These are phyloP conservation scores for Pezicula carpinea DNA, from an alignment of 2,329 filamentous ascomycete species.

Conservation along the genomic window DNA sequence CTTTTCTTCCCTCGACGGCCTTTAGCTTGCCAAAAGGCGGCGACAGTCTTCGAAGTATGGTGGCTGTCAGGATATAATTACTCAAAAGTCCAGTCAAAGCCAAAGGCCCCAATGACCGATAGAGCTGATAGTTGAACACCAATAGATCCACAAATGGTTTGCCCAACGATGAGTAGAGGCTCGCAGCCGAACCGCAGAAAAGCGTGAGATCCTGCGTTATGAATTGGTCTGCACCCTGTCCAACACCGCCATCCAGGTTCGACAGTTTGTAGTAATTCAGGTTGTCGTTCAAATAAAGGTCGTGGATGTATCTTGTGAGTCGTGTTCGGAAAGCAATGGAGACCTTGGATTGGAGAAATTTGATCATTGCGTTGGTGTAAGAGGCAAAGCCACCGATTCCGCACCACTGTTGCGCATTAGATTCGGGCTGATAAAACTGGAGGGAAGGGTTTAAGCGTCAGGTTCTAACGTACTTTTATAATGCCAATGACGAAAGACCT, in stretches of 20 bases:
- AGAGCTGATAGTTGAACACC: constrained; percentile 97
- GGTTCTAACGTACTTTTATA: constrained; percentile 55
- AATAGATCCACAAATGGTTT: constrained; percentile 96
- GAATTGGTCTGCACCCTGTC: constrained; percentile 89
- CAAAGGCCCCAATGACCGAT: constrained; percentile 82
- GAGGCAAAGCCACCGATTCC: constrained; percentile 89
- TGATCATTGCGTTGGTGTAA: constrained; percentile 99
- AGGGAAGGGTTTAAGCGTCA: constrained; percentile 11
- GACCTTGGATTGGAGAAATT: constrained; percentile 95
- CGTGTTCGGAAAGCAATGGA: constrained; percentile 96
- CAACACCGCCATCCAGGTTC: constrained; percentile 89
- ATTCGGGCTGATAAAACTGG: not conserved
- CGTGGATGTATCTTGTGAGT: constrained; percentile 93
- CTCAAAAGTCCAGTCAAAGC: constrained; percentile 81
- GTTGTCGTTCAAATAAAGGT: constrained; percentile 90
- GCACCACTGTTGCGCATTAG: constrained; percentile 60
- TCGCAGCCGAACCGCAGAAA: constrained; percentile 89
- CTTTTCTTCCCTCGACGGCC: constrained; percentile 88
- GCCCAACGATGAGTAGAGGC: constrained; percentile 92
- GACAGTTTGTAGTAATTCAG: constrained; percentile 94
- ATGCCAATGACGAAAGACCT: constrained; percentile 85
- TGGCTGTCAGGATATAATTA: constrained; percentile 93
- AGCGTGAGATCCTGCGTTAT: constrained; percentile 96
- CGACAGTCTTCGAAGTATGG: constrained; percentile 79
- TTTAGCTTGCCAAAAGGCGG: constrained; percentile 97